phyloP scores from a whole-genome alignment of 2,329 filamentous ascomycete genomes.

The Apiospora arundinis region DNA sequence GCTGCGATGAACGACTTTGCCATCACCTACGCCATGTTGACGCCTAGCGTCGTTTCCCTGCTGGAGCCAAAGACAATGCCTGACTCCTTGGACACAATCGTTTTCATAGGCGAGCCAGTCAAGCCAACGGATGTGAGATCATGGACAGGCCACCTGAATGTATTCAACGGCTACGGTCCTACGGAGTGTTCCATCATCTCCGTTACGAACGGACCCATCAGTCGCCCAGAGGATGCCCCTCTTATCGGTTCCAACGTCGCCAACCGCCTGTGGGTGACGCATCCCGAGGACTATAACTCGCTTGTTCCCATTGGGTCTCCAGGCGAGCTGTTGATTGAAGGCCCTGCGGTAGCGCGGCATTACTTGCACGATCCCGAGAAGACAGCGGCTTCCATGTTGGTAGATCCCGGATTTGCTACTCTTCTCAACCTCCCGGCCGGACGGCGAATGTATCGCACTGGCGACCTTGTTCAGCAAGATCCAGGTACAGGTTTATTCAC shows the following conservation, averaged over 20 bases:
- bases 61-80: slow-evolving; percentile 15
- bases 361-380: slow-evolving; percentile 48
- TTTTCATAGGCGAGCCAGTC: not conserved
- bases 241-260: slow-evolving; percentile 43
- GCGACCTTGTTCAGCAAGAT: slow-evolving; percentile 39
- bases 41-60: slow-evolving; percentile 17
- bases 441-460: slow-evolving; percentile 38
- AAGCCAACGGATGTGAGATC: not conserved
- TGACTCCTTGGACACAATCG: slow-evolving; percentile 20
- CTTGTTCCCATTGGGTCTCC: slow-evolving; percentile 29
- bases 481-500: slow-evolving; percentile 36
- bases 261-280: slow-evolving; percentile 44
- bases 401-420: too few relatives aligned
- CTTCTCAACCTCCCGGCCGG: too few relatives aligned
- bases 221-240: slow-evolving; percentile 36
- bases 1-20: slow-evolving; percentile 19
- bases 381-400: slow-evolving; percentile 43
- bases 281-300: slow-evolving; percentile 27
- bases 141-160: not conserved
- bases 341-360: slow-evolving; percentile 45
- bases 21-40: slow-evolving; percentile 11
- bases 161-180: not conserved
- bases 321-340: slow-evolving; percentile 30
- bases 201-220: slow-evolving; percentile 39
- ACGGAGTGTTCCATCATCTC: slow-evolving; percentile 39